Evolutionary conservation across 1,284 basidiomycete species (phyloP), one percentile per base, ranked within the genome.

Genomic region (Sporisorium reilianum): DNA sequence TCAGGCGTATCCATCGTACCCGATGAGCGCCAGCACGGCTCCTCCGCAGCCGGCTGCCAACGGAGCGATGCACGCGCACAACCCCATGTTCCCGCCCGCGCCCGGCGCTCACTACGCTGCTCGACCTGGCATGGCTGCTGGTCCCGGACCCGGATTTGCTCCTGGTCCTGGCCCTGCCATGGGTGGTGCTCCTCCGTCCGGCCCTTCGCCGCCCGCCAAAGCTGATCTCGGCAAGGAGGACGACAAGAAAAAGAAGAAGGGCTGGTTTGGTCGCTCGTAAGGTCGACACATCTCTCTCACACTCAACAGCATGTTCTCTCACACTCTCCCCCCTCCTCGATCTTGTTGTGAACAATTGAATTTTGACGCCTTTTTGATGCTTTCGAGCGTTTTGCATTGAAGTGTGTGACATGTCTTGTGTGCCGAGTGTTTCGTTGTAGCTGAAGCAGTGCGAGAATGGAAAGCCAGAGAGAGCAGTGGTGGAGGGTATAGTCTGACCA

Each of bases 201-300:
- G 50, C 2, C 20, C 57, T 11, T 45, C 55, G 6, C 46, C 64
- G 2, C 63, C 69, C 34, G 59, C 55, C 1, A 41, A 41, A 20
- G 38, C 38, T 41, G 69, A 58, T 18, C 18, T 45, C 1, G 63
- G 64, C 26, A 58, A 64, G 20, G 65, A 63, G 10, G 62, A 66
- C 18, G 69, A 65, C 44, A 58, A 70, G 51, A 70, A 74, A 52
- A 76, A 74, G 66, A 77, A 77, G 48, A 77, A 77, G 55, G 53
- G 64, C 26, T 77, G 75, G 75, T 77, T 77, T 28, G 60, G 65
- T 10, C 63, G 70, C 12, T 64, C 63, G n/a, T 75, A 59, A 54
- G 18, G 42, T 30, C 18, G 6, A 18, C 28, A 46, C 55, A 57
- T 34, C 10, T 16, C 30, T 34, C 10, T 23, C n/a, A 12, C 30